These are phyloP conservation scores for Orbilia blumenaviensis DNA, from an alignment of 2,329 filamentous ascomycete genomes.

Conservation along the genomic window DNA sequence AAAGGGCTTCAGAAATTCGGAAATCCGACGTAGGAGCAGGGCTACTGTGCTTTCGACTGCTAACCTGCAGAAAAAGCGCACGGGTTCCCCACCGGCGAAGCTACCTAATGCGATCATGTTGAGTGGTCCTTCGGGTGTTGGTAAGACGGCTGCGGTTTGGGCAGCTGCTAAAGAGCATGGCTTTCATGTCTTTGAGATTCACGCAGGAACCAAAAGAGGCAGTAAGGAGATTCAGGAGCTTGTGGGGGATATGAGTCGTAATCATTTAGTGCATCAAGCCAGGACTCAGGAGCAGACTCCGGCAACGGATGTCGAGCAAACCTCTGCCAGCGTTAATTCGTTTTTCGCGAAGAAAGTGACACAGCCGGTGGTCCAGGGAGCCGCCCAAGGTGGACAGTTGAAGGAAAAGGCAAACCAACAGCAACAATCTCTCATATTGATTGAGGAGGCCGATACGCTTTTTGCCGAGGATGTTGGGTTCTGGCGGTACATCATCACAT, in stretches of 20 bases:
- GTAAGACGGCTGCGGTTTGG: slow-evolving; percentile 91
- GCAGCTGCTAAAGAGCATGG: slow-evolving; percentile 90
- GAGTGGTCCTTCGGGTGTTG: slow-evolving; percentile 87
- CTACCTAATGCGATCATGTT: slow-evolving; percentile 82
- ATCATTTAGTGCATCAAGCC: slow-evolving; percentile 79
- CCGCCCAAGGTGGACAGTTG: slow-evolving; percentile 17
- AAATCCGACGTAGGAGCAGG: slow-evolving; percentile 63
- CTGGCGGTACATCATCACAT: slow-evolving; percentile 80
- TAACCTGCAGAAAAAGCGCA: slow-evolving; percentile 58
- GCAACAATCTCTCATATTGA: slow-evolving; percentile 93
- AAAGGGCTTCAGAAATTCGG: slow-evolving; percentile 62
- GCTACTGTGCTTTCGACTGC: slow-evolving; percentile 18
- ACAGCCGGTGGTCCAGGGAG: slow-evolving; percentile 56
- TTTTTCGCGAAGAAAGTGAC: slow-evolving; percentile 75
- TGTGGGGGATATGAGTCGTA: slow-evolving; percentile 95
- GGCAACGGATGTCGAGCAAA: slow-evolving; percentile 57
- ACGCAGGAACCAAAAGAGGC: slow-evolving; percentile 80
- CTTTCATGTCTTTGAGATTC: slow-evolving; percentile 96
- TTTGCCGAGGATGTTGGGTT: slow-evolving; percentile 97
- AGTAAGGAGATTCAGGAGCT: slow-evolving; percentile 90
- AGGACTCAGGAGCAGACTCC: slow-evolving; percentile 58
- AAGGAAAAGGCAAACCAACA: slow-evolving; percentile 58
- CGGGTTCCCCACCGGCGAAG: slow-evolving; percentile 64
- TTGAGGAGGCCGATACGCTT: slow-evolving; percentile 92
- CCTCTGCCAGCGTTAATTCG: slow-evolving; percentile 69